Percentiles rank a stretch among this genome's conserved stretches.
Conservation (phyloP, 2,329 filamentous ascomycete genomes). For the Sporothrix globosa region DNA sequence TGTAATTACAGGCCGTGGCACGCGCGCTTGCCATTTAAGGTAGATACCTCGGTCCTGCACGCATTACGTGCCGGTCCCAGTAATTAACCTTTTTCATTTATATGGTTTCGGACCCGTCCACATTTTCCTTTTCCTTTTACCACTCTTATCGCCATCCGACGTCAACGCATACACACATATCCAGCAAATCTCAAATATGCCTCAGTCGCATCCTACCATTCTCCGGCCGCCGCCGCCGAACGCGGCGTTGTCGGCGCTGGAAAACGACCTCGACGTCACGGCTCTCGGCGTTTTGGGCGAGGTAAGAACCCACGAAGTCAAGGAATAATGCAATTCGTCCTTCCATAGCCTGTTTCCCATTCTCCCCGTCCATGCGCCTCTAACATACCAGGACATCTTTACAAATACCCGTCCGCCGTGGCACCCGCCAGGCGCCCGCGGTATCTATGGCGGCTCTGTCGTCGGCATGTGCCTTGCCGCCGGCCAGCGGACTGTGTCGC, state of each 20-base stretch:
- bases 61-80: constrained; percentile 4
- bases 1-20: not conserved
- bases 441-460: constrained; percentile 89
- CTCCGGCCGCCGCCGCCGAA: constrained; percentile 76
- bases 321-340: not conserved
- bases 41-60: constrained; percentile 23
- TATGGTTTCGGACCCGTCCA: not conserved
- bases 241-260: constrained; percentile 74
- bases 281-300: constrained; percentile 75
- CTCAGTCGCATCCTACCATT: constrained; percentile 54
- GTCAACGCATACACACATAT: not conserved
- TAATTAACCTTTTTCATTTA: constrained; percentile 20
- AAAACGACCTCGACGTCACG: constrained; percentile 86
- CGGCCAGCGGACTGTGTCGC: constrained; percentile 82
- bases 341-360: not conserved
- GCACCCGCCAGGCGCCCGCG: constrained; percentile 89
- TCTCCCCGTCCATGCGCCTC: not conserved
- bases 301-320: not conserved
- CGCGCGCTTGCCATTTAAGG: constrained; percentile 10
- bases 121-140: not conserved
- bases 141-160: not conserved
- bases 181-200: constrained; percentile 20
- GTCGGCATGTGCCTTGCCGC: constrained; percentile 91
- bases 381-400: constrained; percentile 67
- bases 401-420: constrained; percentile 91